Evolutionary conservation across 2,329 filamentous ascomycete species (phyloP), one percentile per base, ranked within the genome.

Genomic region (Teratosphaeriaceae sp.): DNA sequence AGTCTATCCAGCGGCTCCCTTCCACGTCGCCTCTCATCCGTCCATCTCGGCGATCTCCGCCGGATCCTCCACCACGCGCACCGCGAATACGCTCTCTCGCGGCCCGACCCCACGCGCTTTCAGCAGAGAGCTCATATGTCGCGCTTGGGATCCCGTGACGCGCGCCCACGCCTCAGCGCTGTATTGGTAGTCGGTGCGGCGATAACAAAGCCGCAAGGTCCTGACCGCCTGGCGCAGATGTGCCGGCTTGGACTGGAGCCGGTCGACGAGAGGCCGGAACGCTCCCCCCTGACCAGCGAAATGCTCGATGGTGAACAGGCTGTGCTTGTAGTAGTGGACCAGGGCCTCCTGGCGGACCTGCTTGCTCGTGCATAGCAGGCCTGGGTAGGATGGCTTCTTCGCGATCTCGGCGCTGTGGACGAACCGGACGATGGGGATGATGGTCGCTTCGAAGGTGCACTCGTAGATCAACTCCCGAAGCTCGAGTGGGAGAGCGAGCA

Each of bases 391-490:
- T 8, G 8, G 8, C 7, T 7, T 8, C 29, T 7, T 7, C 16
- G 16, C 8, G 29, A 6, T 8, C 16, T 31, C 15, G 29, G 29
- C 16, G 11, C 15, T 15, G 29, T 7, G 8, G 15, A 31, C 5
- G 11, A 9, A 6, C 5, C 29, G 8, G 6, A 8, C 29, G 8
- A 34, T 9, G 9, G 5, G 15, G 15, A 34, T 34, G 29, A 31
- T 15, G 6, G 15, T 31, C 8, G 8, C 29, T 11, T 11, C 19
- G 21, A 38, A 23, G 19, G 22, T 20, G 19, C 9, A 24, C 19
- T 38, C 35, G 35, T 38, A 38, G 19, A 38, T 23, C 35, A n/a
- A 13, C 11, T 38, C 35, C 11, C 35, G 35, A 7, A 38, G 35
- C 35, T 38, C 35, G 3, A 13, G 3, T 12, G 35, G 35, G 7